phyloP scores from a whole-genome alignment of 495 filamentous ascomycete genomes.

The Arthonia radiata region DNA sequence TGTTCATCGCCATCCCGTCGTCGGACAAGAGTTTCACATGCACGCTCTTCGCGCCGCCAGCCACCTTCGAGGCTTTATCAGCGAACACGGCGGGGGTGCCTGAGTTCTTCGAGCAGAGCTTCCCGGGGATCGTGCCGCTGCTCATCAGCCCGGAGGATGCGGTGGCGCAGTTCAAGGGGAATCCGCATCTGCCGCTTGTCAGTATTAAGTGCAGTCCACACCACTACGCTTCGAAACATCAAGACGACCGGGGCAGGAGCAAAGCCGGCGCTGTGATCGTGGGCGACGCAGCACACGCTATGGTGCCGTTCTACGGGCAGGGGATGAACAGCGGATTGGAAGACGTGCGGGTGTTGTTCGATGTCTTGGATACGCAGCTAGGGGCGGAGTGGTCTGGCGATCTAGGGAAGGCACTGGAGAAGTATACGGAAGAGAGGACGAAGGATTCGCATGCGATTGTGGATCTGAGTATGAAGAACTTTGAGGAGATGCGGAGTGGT shows the following conservation, averaged over 20 bases:
- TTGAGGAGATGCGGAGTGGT: slow-evolving; percentile 70
- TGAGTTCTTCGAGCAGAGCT: slow-evolving; percentile 49
- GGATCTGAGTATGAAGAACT: slow-evolving; percentile 74
- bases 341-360: slow-evolving; percentile 29
- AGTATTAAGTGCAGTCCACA: slow-evolving; percentile 77
- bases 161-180: slow-evolving; percentile 39
- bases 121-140: slow-evolving; percentile 65
- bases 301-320: slow-evolving; percentile 44
- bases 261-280: slow-evolving; percentile 71
- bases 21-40: slow-evolving; percentile 82
- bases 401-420: slow-evolving; percentile 36
- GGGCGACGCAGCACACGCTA: slow-evolving; percentile 89
- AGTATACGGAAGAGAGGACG: slow-evolving; percentile 46
- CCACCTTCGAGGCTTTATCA: slow-evolving; percentile 32
- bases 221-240: slow-evolving; percentile 45
- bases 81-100: slow-evolving; percentile 28
- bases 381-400: slow-evolving; percentile 22
- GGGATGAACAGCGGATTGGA: slow-evolving; percentile 20
- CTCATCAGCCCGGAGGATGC: slow-evolving; percentile 49
- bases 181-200: slow-evolving; percentile 80
- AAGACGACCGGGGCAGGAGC: too few relatives aligned
- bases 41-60: slow-evolving; percentile 63
- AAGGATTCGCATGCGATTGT: slow-evolving; percentile 76
- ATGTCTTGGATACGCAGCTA: slow-evolving; percentile 27
- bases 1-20: slow-evolving; percentile 92